Conservation (phyloP, 2,329 filamentous ascomycete genomes). For the Phyllosticta citriasiana region DNA sequence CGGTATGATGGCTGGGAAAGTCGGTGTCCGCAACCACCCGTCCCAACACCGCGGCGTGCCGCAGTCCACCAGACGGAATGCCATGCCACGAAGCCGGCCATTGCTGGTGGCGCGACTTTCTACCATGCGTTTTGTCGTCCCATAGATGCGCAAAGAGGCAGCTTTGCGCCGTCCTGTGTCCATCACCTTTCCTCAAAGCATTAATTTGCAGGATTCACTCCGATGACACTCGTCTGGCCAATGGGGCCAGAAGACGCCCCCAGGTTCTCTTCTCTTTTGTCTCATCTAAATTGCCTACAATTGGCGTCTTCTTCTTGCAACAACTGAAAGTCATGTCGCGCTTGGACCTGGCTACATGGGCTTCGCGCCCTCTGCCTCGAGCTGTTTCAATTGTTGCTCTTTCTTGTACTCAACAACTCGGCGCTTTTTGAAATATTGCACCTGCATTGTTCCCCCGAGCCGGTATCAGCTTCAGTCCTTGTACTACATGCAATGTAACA, state of each 20-base stretch:
- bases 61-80: not conserved
- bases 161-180: not conserved
- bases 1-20: too few species aligned
- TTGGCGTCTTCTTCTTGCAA: not conserved
- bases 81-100: not conserved
- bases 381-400: conserved; percentile 63
- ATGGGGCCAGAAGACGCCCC: not conserved
- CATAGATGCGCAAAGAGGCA: not conserved
- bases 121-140: not conserved
- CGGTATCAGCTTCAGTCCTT: not conserved
- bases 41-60: not conserved
- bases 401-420: conserved; percentile 87
- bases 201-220: not conserved
- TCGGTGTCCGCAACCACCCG: too few species aligned
- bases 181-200: conserved; percentile 5
- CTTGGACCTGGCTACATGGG: conserved; percentile 35
- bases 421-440: conserved; percentile 97
- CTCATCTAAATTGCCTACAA: not conserved
- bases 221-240: not conserved
- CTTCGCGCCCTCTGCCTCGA: conserved; percentile 59
- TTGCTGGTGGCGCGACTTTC: not conserved
- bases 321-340: not conserved
- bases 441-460: conserved; percentile 38
- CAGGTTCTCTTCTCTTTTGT: not conserved
- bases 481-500: not conserved